Evolutionary conservation across 2,329 filamentous ascomycete genomes (phyloP).

Genomic region (Penicillium sp.): DNA sequence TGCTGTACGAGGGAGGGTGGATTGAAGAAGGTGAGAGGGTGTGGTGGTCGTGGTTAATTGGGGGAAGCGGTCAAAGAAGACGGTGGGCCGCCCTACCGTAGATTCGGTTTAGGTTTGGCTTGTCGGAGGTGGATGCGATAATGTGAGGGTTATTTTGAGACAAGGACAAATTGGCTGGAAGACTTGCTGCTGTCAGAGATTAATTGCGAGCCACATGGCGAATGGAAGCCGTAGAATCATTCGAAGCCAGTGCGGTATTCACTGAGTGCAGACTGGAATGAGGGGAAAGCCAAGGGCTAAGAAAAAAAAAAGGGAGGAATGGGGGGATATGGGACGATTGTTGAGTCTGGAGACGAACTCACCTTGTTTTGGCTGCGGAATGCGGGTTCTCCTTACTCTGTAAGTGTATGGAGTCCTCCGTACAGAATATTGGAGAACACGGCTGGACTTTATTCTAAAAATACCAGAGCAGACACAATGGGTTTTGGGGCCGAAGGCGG

Average conservation of each 20-base stretch:
- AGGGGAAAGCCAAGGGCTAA: background rate
- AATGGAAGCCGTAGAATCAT: slow-evolving; percentile 20
- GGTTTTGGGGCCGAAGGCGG: slow-evolving; percentile 14
- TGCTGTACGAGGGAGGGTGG: background rate
- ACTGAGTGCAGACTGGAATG: slow-evolving; percentile 21
- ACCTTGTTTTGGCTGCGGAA: slow-evolving; percentile 19
- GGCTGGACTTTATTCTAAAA: slow-evolving; percentile 17
- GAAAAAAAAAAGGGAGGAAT: slow-evolving; percentile 8
- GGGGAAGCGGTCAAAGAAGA: slow-evolving; percentile 26
- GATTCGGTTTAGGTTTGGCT: slow-evolving; percentile 10
- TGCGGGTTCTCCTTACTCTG: slow-evolving; percentile 27
- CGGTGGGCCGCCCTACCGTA: slow-evolving; percentile 18
- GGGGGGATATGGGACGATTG: slow-evolving; percentile 16
- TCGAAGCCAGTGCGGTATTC: slow-evolving; percentile 12
- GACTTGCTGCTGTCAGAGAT: slow-evolving; percentile 21
- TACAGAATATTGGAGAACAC: no score
- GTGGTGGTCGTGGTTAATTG: slow-evolving; percentile 18
- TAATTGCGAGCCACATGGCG: slow-evolving; percentile 28
- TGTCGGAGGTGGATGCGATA: background rate
- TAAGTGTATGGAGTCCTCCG: slow-evolving; percentile 1
- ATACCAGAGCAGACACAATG: slow-evolving; percentile 15
- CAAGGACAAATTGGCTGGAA: background rate
- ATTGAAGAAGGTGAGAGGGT: slow-evolving; percentile 5
- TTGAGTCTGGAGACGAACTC: slow-evolving; percentile 12
- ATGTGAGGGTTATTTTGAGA: background rate